phyloP scores from a whole-genome alignment of 106 monocot genomes.

The Acanthochlamys bracteata region DNA sequence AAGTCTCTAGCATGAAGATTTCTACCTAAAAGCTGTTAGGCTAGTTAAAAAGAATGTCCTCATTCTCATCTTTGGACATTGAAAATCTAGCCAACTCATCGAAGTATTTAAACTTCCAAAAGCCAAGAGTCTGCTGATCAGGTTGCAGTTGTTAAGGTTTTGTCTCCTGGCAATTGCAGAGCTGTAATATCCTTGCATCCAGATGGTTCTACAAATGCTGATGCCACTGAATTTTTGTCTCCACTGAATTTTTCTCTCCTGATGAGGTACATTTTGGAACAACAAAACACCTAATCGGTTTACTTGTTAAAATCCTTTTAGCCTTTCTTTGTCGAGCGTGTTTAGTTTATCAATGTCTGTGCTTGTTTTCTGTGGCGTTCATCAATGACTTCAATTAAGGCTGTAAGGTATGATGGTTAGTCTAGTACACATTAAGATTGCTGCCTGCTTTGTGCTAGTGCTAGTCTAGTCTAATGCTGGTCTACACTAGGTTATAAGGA shows the following conservation, averaged over 20 bases:
- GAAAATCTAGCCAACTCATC: constrained; percentile 24
- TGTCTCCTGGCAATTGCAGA: constrained; percentile 68
- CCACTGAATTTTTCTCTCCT: constrained; percentile 83
- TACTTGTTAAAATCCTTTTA: background rate
- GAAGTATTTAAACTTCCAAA: constrained; percentile 31
- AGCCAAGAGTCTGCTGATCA: constrained; percentile 35
- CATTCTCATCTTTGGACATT: constrained; percentile 24
- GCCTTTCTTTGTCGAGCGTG: background rate
- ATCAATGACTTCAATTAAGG: too few relatives aligned
- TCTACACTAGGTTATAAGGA: too few relatives aligned
- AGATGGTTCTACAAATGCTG: constrained; percentile 74
- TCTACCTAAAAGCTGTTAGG: constrained; percentile 66
- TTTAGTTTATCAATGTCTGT: background rate
- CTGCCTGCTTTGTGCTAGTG: too few relatives aligned
- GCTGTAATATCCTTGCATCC: constrained; percentile 90
- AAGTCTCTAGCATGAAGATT: constrained; percentile 39
- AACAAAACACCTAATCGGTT: background rate
- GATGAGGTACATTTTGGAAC: background rate
- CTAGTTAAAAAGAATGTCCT: constrained; percentile 77
- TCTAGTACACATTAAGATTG: too few relatives aligned
- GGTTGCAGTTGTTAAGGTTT: constrained; percentile 66
- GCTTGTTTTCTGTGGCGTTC: too few relatives aligned
- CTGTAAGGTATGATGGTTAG: too few relatives aligned
- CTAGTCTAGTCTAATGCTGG: too few relatives aligned
- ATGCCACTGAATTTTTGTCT: constrained; percentile 90